These are phyloP conservation scores for Vigna angularis DNA, from an alignment of 306 rosid genomes.

Conservation along the genomic window DNA sequence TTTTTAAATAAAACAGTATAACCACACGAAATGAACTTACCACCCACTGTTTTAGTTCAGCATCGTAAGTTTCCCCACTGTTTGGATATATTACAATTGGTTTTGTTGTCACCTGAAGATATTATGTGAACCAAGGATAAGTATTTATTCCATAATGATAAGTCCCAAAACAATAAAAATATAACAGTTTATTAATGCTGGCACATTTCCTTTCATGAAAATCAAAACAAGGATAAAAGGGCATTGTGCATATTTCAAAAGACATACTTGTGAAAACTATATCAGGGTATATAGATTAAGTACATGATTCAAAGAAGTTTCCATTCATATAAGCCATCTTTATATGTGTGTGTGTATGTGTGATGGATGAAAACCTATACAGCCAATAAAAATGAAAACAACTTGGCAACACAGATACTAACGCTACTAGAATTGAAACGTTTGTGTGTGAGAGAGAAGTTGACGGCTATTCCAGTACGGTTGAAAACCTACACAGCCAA, in stretches of 20 bases:
- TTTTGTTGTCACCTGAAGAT: conserved; percentile 59
- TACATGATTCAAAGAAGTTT: conserved; percentile 13
- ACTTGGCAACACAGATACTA: conserved; percentile 24
- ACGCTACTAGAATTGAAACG: conserved; percentile 18
- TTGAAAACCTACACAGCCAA: conserved; percentile 7
- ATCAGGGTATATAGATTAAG: conserved; percentile 17
- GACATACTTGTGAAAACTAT: conserved; percentile 16
- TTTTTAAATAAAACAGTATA: conserved; percentile 33
- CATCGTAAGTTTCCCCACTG: conserved; percentile 70
- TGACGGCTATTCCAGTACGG: background rate
- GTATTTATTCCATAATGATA: conserved; percentile 1
- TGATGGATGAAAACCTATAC: background rate
- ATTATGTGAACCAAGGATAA: conserved; percentile 27
- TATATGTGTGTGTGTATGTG: no score
- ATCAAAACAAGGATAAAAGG: conserved; percentile 1
- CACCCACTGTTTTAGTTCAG: conserved; percentile 54
- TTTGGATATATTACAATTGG: conserved; percentile 66
- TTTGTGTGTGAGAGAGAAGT: no score
- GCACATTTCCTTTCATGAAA: conserved; percentile 21
- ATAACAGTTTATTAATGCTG: background rate
- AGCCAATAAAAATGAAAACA: conserved; percentile 20
- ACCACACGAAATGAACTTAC: conserved; percentile 51
- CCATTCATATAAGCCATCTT: background rate
- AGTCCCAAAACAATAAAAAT: conserved; percentile 21
- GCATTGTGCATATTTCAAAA: conserved; percentile 14